Evolutionary conservation across 2,329 filamentous ascomycete genomes (phyloP), one percentile per base, ranked within the genome.

Genomic region (Cadophora luteo-olivacea): DNA sequence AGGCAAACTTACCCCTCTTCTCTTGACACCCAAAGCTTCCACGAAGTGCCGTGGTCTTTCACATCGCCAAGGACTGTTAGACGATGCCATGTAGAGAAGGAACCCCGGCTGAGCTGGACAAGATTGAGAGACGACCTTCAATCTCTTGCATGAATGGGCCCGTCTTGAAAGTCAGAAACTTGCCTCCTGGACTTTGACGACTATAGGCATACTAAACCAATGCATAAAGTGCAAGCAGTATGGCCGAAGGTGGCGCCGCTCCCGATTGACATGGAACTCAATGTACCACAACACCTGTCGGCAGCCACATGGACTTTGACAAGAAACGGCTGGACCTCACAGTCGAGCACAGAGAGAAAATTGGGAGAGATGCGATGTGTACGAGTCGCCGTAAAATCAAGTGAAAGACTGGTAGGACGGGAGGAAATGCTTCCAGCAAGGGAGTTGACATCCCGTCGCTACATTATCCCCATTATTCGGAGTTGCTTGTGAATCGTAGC

Each of bases 221-320:
- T 41, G 24, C 36, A 11, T 29, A n/a, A 60, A 60, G 36, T 45
- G 22, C 33, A 45, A 38, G 8, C 22, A 41, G 29, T 60, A 33
- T 45, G 57, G 57, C 57, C 57, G 57, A 60, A 33, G 57, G 33
- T 41, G 57, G 33, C 57, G 57, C 57, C 57, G 57, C 45, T 45
- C 36, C 11, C 38, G 33, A 19, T 16, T 41, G 33, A 45, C 55
- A 25, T 22, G 57, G 9, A 60, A 45, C 36, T 12, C 12, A 24
- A 36, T 60, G 57, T 60, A 16, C 6, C n/a, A 60, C 57, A 45
- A 41, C 12, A 24, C 57, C 38, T 60, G 57, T 29, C 14, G 22
- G 33, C 14, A 60, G 36, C 57, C 36, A 60, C 57, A 60, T 60
- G 57, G 33, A 24, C 8, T 60, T 24, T 60, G 57, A 60, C 57